Evolutionary conservation across 768 basidiomycete genomes (phyloP).

Genomic region (Hericium coralloides): DNA sequence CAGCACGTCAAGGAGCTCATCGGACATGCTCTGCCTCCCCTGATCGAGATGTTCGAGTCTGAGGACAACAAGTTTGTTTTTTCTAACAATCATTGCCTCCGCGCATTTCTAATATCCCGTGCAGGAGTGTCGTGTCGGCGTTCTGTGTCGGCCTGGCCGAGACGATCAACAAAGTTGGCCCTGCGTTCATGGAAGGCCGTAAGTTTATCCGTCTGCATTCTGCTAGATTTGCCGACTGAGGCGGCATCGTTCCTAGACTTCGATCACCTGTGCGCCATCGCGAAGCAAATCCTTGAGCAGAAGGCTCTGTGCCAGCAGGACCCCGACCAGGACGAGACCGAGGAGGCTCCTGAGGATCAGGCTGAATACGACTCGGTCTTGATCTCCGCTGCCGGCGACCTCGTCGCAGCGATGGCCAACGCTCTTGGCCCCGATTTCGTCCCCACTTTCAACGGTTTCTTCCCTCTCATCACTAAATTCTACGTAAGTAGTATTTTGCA

Average conservation of each 20-base stretch:
- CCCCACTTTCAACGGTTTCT: conserved; percentile 77
- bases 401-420: conserved; percentile 82
- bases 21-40: conserved; percentile 57
- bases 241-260: conserved; percentile 36
- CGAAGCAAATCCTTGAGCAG: conserved; percentile 81
- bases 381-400: conserved; percentile 88
- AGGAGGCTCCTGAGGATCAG: conserved; percentile 79
- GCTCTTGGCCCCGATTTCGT: conserved; percentile 82
- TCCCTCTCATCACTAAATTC: conserved; percentile 84
- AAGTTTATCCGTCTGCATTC: conserved; percentile 19
- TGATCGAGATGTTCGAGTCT: conserved; percentile 84
- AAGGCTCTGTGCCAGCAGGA: conserved; percentile 96
- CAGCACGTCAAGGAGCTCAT: conserved; percentile 72
- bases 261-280: conserved; percentile 71
- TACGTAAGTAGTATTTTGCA: conserved; percentile 49
- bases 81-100: conserved; percentile 3
- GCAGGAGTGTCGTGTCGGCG: conserved; percentile 77
- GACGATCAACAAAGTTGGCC: conserved; percentile 87
- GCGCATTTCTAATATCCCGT: conserved; percentile 7
- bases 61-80: conserved; percentile 93
- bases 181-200: conserved; percentile 76
- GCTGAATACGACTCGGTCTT: conserved; percentile 97
- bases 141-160: conserved; percentile 87
- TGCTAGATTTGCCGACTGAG: not conserved
- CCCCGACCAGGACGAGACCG: conserved; percentile 84